Conservation (phyloP, 441 rosid genomes). For the Pelargonium australe region DNA sequence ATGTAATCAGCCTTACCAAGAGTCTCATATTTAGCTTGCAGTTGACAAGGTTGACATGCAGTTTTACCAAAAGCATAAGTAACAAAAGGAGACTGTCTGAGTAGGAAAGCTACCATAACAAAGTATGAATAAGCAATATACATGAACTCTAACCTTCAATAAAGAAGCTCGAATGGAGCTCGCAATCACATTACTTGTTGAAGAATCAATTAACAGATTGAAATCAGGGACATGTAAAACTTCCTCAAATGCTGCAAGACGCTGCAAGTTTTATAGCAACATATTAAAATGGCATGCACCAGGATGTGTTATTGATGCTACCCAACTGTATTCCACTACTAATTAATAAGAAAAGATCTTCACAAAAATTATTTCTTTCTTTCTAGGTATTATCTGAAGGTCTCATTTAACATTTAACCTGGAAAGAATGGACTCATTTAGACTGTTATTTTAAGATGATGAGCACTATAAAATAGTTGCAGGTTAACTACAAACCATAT, state of each 20-base stretch:
- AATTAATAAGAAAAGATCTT: neutral
- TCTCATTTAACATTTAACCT: neutral
- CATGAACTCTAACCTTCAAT: slow-evolving; percentile 39
- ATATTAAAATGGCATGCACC: slow-evolving; percentile 17
- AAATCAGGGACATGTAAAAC: slow-evolving; percentile 44
- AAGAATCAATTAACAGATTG: slow-evolving; percentile 37
- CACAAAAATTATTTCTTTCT: neutral
- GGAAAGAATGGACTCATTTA: neutral
- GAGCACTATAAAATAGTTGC: neutral
- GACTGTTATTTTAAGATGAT: neutral
- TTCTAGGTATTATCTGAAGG: neutral
- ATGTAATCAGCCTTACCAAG: neutral
- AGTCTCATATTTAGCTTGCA: neutral
- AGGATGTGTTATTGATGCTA: neutral
- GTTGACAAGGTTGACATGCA: neutral
- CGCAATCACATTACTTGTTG: slow-evolving; percentile 49
- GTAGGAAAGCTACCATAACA: neutral
- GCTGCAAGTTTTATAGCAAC: slow-evolving; percentile 46
- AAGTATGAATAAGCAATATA: neutral
- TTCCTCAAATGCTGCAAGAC: slow-evolving; percentile 76
- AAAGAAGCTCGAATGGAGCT: slow-evolving; percentile 49
- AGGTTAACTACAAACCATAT: slow-evolving; percentile 6
- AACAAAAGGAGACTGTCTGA: neutral
- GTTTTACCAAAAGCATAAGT: neutral
- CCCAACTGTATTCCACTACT: neutral